Evolutionary conservation across 495 filamentous ascomycete species (phyloP), one percentile per base, ranked within the genome.

Genomic region (Penicillium steckii): DNA sequence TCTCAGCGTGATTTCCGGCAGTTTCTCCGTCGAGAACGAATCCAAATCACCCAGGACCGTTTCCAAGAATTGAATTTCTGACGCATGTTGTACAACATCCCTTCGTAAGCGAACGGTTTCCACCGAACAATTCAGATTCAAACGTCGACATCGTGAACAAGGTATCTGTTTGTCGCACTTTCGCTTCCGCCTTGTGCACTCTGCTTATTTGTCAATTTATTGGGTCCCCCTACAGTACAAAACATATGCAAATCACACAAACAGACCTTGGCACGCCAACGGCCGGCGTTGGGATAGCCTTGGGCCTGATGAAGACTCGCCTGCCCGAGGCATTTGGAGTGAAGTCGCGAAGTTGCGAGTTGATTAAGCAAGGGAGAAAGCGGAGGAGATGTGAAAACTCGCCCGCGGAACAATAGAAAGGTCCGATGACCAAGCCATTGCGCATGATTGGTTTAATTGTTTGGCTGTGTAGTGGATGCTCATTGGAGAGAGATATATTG

Each of bases 161-260:
- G 66, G 66, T 26, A 60, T 54, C 29, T 67, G 56, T 38, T 69
- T 67, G 46, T 67, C 64, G 47, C 66, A 67, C 48, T 69, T 67
- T 21, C 66, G 53, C 33, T 69, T 69, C 12, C 61, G 56, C 44
- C 60, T 69, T 13, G 64, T 65, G 38, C 66, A 69, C 46, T 69
- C 64, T 69, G 53, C 12, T n/a, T 33, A 18, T 21, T 4, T 37
- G 29, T 57, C 46, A 62, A 35, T 46, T 13, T 29, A 7, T 13
- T 37, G 40, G 29, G n/a, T n/a, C n/a, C n/a, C n/a, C n/a, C n/a
- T n/a, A n/a, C n/a, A n/a, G n/a, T n/a, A n/a, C n/a, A n/a, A n/a
- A n/a, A n/a, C n/a, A n/a, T n/a, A n/a, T n/a, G n/a, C n/a, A n/a
- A n/a, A n/a, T n/a, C n/a, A n/a, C n/a, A n/a, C n/a, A 22, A 41